Conservation (phyloP, 352 stramenopile species). For the Saprolegnia diclina region DNA sequence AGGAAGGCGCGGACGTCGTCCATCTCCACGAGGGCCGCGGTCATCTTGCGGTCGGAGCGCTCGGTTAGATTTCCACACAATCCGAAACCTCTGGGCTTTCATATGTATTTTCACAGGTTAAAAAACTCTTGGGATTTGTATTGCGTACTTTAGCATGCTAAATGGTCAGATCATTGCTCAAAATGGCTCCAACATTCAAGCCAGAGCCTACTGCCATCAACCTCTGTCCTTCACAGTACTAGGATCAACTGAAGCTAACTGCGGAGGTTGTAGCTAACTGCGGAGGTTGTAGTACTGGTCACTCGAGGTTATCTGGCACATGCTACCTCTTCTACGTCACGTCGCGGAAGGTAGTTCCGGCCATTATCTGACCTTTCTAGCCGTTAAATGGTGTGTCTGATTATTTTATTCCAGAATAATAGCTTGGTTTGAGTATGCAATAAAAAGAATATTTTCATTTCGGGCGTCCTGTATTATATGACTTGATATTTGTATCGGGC, state of each 20-base stretch:
- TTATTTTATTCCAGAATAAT: background rate
- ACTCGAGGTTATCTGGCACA: too few species aligned
- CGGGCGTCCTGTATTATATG: background rate
- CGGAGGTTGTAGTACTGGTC: too few species aligned
- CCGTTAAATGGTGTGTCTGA: background rate
- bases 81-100: conserved; percentile 13
- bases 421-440: background rate
- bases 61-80: conserved; percentile 1
- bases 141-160: background rate
- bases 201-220: too few species aligned
- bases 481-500: background rate
- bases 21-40: conserved; percentile 13
- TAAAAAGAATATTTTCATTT: background rate
- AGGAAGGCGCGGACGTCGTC: conserved; percentile 22
- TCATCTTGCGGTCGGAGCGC: background rate
- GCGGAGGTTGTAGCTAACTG: too few species aligned
- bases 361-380: background rate
- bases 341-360: too few species aligned
- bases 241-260: too few species aligned
- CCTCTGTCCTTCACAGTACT: too few species aligned
- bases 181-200: too few species aligned
- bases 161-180: background rate
- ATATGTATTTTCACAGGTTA: background rate
- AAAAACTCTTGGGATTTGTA: background rate
- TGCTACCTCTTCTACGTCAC: too few species aligned